These are phyloP conservation scores for Argentina anserina DNA, from an alignment of 306 rosid species.

Conservation along the genomic window DNA sequence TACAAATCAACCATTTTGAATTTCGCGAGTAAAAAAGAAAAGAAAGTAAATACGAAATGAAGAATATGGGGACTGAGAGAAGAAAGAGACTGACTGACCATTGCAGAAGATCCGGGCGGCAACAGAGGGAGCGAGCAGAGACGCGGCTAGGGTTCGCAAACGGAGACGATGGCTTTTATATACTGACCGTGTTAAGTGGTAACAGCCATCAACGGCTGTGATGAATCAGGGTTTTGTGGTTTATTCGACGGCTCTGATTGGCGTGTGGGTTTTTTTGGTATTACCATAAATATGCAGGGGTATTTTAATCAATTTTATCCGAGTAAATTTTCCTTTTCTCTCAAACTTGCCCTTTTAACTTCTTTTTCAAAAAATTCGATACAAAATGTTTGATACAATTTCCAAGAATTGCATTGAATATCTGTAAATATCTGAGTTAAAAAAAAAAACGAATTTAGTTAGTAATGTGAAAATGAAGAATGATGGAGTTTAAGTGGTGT, in stretches of 20 bases:
- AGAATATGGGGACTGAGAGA: not conserved
- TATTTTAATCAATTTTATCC: not conserved
- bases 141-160: not conserved
- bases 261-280: not conserved
- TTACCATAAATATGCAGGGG: not conserved
- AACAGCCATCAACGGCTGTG: not conserved
- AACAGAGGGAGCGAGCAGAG: not conserved
- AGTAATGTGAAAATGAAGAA: too few species aligned
- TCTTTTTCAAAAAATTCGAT: too few species aligned
- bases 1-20: too few species aligned
- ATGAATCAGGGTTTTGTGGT: not conserved
- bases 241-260: not conserved
- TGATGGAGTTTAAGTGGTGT: too few species aligned
- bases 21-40: not conserved
- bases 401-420: too few species aligned
- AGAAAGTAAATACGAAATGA: not conserved
- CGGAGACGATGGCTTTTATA: not conserved
- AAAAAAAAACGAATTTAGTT: too few species aligned
- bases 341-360: too few species aligned
- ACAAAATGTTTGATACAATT: too few species aligned
- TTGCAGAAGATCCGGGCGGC: conserved; percentile 5
- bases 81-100: conserved; percentile 6
- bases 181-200: not conserved
- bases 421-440: too few species aligned
- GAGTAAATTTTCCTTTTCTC: not conserved